Conservation (phyloP, 352 stramenopile genomes). For the Aphanomyces stellatus region DNA sequence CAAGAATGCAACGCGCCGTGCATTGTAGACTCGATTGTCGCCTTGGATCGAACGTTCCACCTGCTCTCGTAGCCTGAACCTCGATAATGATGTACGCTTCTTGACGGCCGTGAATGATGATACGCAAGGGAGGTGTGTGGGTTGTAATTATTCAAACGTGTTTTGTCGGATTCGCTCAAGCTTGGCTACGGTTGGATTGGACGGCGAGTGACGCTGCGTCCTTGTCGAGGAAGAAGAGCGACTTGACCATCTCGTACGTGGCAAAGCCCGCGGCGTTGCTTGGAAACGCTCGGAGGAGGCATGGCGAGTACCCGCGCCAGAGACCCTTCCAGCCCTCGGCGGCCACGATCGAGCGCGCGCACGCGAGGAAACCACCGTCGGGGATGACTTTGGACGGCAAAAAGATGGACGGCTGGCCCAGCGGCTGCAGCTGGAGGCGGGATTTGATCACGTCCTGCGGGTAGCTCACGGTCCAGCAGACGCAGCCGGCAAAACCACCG, state of each 20-base stretch:
- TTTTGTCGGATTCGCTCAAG: too few species aligned
- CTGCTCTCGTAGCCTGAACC: too few species aligned
- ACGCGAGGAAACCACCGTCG: background rate
- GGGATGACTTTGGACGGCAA: background rate
- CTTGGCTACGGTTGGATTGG: background rate
- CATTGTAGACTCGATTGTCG: too few species aligned
- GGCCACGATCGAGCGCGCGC: background rate
- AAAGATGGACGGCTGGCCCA: background rate
- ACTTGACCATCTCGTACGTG: slow-evolving; percentile 18
- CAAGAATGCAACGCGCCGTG: too few species aligned
- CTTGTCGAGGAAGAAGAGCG: slow-evolving; percentile 4
- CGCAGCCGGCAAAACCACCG: slow-evolving; percentile 13
- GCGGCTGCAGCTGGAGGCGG: slow-evolving; percentile 6
- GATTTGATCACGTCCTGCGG: slow-evolving; percentile 17
- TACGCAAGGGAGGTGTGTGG: background rate
- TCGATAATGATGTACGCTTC: too few species aligned
- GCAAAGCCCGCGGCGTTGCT: slow-evolving; percentile 5
- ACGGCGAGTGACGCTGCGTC: background rate
- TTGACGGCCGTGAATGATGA: background rate
- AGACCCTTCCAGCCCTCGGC: background rate
- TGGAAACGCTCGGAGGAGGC: slow-evolving; percentile 7
- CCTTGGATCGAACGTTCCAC: too few species aligned
- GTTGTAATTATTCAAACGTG: background rate
- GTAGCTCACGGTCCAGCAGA: slow-evolving; percentile 18
- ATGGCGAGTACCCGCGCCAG: slow-evolving; percentile 12